Percentiles rank a stretch among this genome's conserved stretches.
These are phyloP conservation scores for Mycena albidolilacea DNA, from an alignment of 768 basidiomycete genomes.

Conservation along the genomic window DNA sequence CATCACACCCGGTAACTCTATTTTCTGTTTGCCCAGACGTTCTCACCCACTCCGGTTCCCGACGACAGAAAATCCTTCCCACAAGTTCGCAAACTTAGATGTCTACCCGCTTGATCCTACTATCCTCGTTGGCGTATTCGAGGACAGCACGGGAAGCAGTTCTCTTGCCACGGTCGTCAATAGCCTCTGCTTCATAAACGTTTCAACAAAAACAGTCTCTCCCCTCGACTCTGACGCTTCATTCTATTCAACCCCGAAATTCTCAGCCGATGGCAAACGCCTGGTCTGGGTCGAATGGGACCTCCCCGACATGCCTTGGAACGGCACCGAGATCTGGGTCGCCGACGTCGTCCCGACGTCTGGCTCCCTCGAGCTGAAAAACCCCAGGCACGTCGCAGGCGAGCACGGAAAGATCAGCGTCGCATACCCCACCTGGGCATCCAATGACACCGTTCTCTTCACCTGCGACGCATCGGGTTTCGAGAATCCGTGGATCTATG, in stretches of 20 bases:
- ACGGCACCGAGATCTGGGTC: slow-evolving; percentile 69
- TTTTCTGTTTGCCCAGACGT: slow-evolving; percentile 16
- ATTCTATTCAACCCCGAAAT: slow-evolving; percentile 74
- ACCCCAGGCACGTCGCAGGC: slow-evolving; percentile 65
- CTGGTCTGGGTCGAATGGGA: slow-evolving; percentile 72
- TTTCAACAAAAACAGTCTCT: slow-evolving; percentile 56
- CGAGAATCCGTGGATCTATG: slow-evolving; percentile 76
- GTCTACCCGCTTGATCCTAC: slow-evolving; percentile 68
- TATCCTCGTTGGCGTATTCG: slow-evolving; percentile 73
- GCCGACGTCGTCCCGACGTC: slow-evolving; percentile 58
- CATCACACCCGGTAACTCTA: slow-evolving; percentile 73
- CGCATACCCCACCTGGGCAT: slow-evolving; percentile 73
- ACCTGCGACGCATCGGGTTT: slow-evolving; percentile 77
- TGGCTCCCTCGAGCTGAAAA: slow-evolving; percentile 47
- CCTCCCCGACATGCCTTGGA: slow-evolving; percentile 77
- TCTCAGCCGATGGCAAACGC: slow-evolving; percentile 67
- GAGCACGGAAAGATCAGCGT: slow-evolving; percentile 65
- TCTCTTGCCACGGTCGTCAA: slow-evolving; percentile 67
- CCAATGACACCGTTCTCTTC: slow-evolving; percentile 70
- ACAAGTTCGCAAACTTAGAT: slow-evolving; percentile 76
- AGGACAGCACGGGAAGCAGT: slow-evolving; percentile 75
- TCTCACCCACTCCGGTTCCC: slow-evolving; percentile 19
- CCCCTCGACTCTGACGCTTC: slow-evolving; percentile 71
- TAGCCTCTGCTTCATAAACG: slow-evolving; percentile 71
- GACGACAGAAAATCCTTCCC: slow-evolving; percentile 59